Evolutionary conservation across 225 moss, liverwort and hornwort genomes (phyloP).

Genomic region (Sphagnum tenellum): DNA sequence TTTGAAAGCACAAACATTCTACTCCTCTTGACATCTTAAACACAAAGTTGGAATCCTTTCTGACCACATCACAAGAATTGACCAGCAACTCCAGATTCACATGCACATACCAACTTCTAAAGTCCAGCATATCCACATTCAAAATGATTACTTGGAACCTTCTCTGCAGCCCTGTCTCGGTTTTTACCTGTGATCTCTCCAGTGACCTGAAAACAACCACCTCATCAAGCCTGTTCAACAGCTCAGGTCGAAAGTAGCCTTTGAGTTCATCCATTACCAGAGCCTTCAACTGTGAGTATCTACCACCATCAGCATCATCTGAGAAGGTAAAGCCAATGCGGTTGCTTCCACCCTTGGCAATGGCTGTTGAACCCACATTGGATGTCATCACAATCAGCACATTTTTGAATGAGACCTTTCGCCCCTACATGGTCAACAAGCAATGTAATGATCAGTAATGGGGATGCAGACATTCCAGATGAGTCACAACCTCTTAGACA

Average conservation of each 20-base stretch:
- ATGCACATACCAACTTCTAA: too few species aligned
- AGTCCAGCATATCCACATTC: too few species aligned
- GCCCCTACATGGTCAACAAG: slow-evolving; percentile 19
- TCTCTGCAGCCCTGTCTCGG: too few species aligned
- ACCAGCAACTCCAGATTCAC: too few species aligned
- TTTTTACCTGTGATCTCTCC: slow-evolving; percentile 76
- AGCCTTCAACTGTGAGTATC: slow-evolving; percentile 70
- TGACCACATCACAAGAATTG: too few species aligned
- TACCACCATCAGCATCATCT: slow-evolving; percentile 82
- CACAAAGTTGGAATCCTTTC: too few species aligned
- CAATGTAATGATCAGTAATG: too few species aligned
- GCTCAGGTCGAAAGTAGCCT: slow-evolving; percentile 87
- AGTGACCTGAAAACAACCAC: slow-evolving; percentile 88
- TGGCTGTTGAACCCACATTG: slow-evolving; percentile 75
- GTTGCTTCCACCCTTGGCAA: slow-evolving; percentile 86
- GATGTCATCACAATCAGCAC: slow-evolving; percentile 90
- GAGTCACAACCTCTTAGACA: too few species aligned
- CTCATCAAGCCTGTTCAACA: slow-evolving; percentile 88
- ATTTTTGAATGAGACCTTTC: slow-evolving; percentile 90
- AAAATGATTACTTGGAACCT: too few species aligned
- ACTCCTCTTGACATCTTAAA: too few species aligned
- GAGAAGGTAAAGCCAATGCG: slow-evolving; percentile 77
- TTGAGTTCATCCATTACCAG: slow-evolving; percentile 92
- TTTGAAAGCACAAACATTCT: too few species aligned
- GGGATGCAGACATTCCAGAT: too few species aligned